Conservation (phyloP, 768 basidiomycete genomes). For the Kondoa malvinella region DNA sequence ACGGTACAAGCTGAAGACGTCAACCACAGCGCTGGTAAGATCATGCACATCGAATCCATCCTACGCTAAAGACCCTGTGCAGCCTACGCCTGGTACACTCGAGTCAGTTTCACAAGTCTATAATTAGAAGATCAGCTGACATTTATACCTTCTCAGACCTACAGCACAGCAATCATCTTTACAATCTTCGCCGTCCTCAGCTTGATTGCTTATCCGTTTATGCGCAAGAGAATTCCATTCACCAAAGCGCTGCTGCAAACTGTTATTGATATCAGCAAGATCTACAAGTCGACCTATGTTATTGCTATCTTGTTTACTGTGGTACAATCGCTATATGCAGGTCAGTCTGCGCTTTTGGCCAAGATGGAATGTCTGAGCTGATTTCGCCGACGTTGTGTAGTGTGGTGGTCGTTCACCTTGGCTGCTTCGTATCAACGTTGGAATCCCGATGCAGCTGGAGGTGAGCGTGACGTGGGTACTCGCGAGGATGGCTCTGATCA, state of each 20-base stretch:
- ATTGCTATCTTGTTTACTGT: slow-evolving; percentile 21
- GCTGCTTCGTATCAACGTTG: slow-evolving; percentile 16
- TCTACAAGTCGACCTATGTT: slow-evolving; percentile 22
- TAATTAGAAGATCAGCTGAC: slow-evolving; percentile 20
- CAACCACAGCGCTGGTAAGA: too few species aligned
- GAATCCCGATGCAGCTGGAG: slow-evolving; percentile 15
- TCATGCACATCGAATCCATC: too few species aligned
- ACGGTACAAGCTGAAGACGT: too few species aligned
- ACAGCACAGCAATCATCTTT: slow-evolving; percentile 27
- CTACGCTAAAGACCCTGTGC: too few species aligned
- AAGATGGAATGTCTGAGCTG: too few species aligned
- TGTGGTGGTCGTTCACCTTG: slow-evolving; percentile 22
- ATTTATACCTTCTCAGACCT: slow-evolving; percentile 20
- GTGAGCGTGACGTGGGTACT: too few species aligned
- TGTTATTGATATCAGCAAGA: slow-evolving; percentile 9
- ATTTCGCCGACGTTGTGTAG: too few species aligned
- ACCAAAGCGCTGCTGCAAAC: not conserved
- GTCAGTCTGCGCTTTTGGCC: too few species aligned
- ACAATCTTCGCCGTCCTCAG: slow-evolving; percentile 27
- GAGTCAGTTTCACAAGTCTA: too few species aligned
- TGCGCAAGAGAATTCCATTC: slow-evolving; percentile 22
- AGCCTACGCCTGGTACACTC: too few species aligned
- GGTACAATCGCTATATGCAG: slow-evolving; percentile 20
- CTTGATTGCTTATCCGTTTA: slow-evolving; percentile 18
- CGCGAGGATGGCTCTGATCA: too few species aligned